A percentile compares a stretch with the other conserved stretches of the same genome.
These are phyloP conservation scores for Arachnopeziza araneosa DNA, from an alignment of 2,329 filamentous ascomycete genomes.

Conservation along the genomic window DNA sequence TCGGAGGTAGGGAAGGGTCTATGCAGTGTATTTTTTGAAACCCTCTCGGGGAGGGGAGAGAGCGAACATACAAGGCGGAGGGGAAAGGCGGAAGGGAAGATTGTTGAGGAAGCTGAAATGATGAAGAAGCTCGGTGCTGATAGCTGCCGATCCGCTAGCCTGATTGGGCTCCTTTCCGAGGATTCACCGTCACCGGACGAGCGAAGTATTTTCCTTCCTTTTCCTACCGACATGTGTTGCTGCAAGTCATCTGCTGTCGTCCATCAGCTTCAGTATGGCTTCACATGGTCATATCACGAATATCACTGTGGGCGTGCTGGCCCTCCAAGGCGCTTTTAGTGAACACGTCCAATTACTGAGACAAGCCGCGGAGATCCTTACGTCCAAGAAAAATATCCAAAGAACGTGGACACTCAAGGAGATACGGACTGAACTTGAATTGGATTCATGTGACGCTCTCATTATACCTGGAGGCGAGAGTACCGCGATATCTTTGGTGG, in stretches of 20 bases:
- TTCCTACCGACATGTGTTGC: background rate
- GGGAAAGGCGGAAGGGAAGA: constrained; percentile 4
- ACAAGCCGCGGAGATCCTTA: constrained; percentile 54
- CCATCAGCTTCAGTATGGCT: constrained; percentile 11
- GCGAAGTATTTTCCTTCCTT: background rate
- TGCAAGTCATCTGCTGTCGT: too few relatives aligned
- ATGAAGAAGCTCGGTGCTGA: background rate
- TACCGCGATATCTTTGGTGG: constrained; percentile 87
- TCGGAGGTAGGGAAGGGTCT: background rate
- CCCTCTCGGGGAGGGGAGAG: constrained; percentile 28
- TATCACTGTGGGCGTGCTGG: constrained; percentile 55
- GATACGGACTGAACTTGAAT: constrained; percentile 69
- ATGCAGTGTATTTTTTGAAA: constrained; percentile 5
- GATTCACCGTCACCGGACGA: constrained; percentile 6
- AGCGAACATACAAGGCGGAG: constrained; percentile 18
- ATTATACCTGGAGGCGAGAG: constrained; percentile 93
- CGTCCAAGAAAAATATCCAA: constrained; percentile 12
- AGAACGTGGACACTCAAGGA: constrained; percentile 53
- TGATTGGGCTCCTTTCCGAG: background rate
- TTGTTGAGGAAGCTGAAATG: constrained; percentile 6
- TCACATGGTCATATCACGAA: constrained; percentile 11
- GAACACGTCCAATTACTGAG: constrained; percentile 78
- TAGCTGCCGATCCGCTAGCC: background rate
- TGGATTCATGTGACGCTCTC: constrained; percentile 71
- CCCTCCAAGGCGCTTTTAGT: constrained; percentile 87